A percentile compares a stretch with the other conserved stretches of the same genome.
phyloP scores from a whole-genome alignment of 2,329 filamentous ascomycete species.

The Ampelomyces quisqualis region DNA sequence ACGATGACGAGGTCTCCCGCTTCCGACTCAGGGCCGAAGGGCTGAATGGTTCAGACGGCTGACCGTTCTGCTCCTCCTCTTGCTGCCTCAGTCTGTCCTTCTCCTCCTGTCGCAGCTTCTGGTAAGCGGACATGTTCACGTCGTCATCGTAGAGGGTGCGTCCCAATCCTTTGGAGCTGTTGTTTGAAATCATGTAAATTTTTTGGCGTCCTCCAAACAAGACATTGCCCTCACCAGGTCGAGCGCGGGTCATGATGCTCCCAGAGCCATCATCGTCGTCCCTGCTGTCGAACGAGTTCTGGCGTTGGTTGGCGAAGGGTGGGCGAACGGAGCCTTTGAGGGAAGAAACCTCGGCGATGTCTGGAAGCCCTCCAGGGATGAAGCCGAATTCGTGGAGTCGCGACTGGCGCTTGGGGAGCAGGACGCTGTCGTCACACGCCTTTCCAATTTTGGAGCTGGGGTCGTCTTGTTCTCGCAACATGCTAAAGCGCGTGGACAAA shows the following conservation, averaged over 20 bases:
- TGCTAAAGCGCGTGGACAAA: constrained; percentile 91
- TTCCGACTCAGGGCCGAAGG: constrained; percentile 67
- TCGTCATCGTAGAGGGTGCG: constrained; percentile 84
- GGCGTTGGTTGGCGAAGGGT: constrained; percentile 61
- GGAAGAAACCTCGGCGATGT: constrained; percentile 91
- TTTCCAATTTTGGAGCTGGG: constrained; percentile 87
- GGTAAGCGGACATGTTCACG: constrained; percentile 78
- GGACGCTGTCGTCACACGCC: constrained; percentile 90
- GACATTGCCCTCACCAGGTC: constrained; percentile 85
- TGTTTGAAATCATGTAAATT: constrained; percentile 76
- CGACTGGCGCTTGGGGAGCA: constrained; percentile 79
- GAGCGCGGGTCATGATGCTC: constrained; percentile 80
- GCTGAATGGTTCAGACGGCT: constrained; percentile 50
- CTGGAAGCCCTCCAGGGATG: constrained; percentile 61
- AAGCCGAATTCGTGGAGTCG: constrained; percentile 72
- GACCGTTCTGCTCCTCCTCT: constrained; percentile 42
- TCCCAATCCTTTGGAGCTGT: constrained; percentile 49
- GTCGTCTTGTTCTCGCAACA: constrained; percentile 93
- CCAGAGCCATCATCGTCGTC: constrained; percentile 67
- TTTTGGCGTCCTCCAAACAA: constrained; percentile 95
- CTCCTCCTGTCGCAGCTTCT: constrained; percentile 65
- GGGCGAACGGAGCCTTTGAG: constrained; percentile 57
- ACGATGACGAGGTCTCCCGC: constrained; percentile 81
- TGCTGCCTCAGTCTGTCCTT: constrained; percentile 46
- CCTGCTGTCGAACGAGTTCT: constrained; percentile 64